Evolutionary conservation across 352 stramenopile species (phyloP), one percentile per base, ranked within the genome.

Genomic region (Pythium rishiriense): DNA sequence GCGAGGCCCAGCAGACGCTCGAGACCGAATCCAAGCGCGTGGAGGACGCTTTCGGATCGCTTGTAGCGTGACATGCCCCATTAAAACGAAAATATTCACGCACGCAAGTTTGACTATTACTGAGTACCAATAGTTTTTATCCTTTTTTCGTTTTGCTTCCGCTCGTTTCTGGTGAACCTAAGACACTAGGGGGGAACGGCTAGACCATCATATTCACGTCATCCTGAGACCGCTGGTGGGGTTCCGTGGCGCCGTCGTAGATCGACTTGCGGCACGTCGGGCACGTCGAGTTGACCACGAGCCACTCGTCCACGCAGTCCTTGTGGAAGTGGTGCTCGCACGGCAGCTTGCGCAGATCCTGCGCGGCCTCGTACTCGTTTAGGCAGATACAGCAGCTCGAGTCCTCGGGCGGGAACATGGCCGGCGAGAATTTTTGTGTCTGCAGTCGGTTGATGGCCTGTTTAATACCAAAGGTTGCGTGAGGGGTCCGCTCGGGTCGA

Each of bases 251-350:
- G n/a, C 56, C 52, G 53, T 56, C 70, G 29, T 83, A 88, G 55
- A 96, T 93, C 50, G 84, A 91, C 59, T 78, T 93, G n/a, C 87
- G 85, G 56, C 88, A 96, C 46, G 88, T 96, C 14, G 86, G 87
- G 48, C 88, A 96, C 19, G 88, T 94, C 15, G 87, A 87, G 62
- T 96, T 95, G 54, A 96, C 88, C 28, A 91, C 42, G 15, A 96
- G 76, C 88, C 88, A 96, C 69, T 94, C 86, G 72, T 96, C 88
- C 31, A 96, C 84, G 55, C 88, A 96, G n/a, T 94, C 86, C 66
- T 91, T 90, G 68, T 96, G 87, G 73, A 99, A 99, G 65, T 97
- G 87, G 73, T 99, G 97, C n/a, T 86, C 65, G 69, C 97, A 99
- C 12, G 95, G 94, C 58, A 99, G 73, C 33, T 98, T 81, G 41